Evolutionary conservation across 2,329 filamentous ascomycete genomes (phyloP), one percentile per base, ranked within the genome.

Genomic region (Helminthosporium solani): DNA sequence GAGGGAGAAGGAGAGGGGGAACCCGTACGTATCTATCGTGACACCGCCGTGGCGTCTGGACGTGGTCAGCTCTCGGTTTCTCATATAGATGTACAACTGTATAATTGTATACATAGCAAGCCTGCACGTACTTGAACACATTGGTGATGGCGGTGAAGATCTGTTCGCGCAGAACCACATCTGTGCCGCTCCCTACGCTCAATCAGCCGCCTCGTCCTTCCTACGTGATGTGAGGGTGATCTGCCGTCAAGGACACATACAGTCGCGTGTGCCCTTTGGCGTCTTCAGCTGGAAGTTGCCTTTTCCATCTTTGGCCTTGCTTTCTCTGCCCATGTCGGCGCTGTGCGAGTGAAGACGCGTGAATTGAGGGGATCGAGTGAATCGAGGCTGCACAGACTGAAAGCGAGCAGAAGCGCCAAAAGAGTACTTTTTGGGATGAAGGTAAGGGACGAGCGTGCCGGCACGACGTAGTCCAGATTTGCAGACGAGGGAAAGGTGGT

Each of bases 191-290:
- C 60, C 61, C 63, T 67, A 44, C 38, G 36, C 7, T 36, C 5
- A 27, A 37, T 66, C 36, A 67, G 60, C 37, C 40, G 12, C 1
- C 15, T 5, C n/a, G 23, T 25, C 15, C 14, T 15, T 87, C 67
- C 90, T 85, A 71, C 81, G 81, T 58, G 86, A 87, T 64, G 84
- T 79, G n/a, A n/a, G n/a, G n/a, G n/a, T n/a, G 87, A 7, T 7
- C 12, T 9, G 7, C 7, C 11, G 12, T 7, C 14, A 7, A 52
- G 3, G 15, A 15, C 8, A 6, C 70, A 42, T 68, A 84, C 84
- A 95, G 70, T 95, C 90, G 68, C 89, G 88, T 56, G 90, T 95
- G 58, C 90, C 90, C 79, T 95, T 95, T 52, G 90, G 88, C 64
- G 86, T 88, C 78, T 95, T 95, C 68, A 95, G 79, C 72, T 84